Evolutionary conservation across 2,329 filamentous ascomycete species (phyloP).

Genomic region (Tolypocladium ophioglossoides): DNA sequence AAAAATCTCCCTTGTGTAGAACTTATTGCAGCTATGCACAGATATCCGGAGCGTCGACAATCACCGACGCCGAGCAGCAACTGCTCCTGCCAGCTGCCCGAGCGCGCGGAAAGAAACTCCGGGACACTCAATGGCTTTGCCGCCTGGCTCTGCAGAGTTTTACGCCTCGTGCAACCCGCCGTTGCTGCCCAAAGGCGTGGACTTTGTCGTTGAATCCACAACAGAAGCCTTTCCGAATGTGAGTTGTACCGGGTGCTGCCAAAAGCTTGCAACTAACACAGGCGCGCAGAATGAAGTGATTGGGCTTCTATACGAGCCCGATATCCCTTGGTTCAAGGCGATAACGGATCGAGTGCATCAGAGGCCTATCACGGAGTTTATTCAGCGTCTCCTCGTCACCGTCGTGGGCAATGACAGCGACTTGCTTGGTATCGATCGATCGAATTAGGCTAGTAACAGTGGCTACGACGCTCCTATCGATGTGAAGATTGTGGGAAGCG

Average conservation of each 20-base stretch:
- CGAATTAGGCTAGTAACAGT: not conserved
- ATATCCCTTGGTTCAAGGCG: too few species aligned
- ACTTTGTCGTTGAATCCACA: conserved; percentile 10
- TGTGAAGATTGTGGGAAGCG: conserved; percentile 7
- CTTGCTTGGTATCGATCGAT: conserved; percentile 1
- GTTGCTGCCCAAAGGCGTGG: conserved; percentile 17
- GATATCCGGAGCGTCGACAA: not conserved
- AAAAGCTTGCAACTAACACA: not conserved
- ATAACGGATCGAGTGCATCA: conserved; percentile 1
- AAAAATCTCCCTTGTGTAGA: too few species aligned
- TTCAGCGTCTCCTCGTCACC: conserved; percentile 11
- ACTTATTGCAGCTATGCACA: not conserved
- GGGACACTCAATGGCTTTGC: not conserved
- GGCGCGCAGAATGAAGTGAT: conserved; percentile 7
- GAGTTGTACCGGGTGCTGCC: not conserved
- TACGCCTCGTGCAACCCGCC: conserved; percentile 24
- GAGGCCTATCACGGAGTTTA: conserved; percentile 5
- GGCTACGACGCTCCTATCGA: conserved; percentile 7
- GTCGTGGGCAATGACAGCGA: conserved; percentile 10
- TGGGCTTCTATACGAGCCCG: conserved; percentile 26
- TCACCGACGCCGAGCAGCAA: not conserved
- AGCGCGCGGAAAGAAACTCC: not conserved
- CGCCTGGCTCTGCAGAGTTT: conserved; percentile 15
- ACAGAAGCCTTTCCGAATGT: not conserved
- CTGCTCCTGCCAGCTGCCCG: not conserved